Percentiles rank a stretch among this genome's conserved stretches.
phyloP scores from a whole-genome alignment of 164 flowering plant species.

The Aristolochia fimbriata region DNA sequence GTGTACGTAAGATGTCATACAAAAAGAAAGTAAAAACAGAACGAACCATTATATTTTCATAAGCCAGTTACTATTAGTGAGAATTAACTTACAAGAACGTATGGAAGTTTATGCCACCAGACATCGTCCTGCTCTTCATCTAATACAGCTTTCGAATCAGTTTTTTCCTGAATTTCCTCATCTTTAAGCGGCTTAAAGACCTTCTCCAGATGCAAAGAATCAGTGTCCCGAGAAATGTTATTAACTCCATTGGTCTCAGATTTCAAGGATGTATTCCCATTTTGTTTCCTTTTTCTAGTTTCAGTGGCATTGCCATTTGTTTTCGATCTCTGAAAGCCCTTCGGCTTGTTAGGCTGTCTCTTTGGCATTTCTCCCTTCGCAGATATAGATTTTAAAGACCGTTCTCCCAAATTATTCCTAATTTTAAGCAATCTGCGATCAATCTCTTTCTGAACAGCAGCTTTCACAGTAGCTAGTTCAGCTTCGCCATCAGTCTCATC shows the following conservation, averaged over 20 bases:
- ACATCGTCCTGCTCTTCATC: conserved; percentile 5
- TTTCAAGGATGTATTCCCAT: not conserved
- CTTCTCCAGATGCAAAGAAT: no score
- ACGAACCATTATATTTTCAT: no score
- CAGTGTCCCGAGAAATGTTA: no score
- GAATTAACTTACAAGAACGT: conserved; percentile 48
- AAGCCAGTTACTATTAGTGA: no score
- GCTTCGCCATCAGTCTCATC: conserved; percentile 11
- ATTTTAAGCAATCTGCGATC: conserved; percentile 34
- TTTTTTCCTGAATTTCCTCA: not conserved
- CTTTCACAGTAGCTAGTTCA: conserved; percentile 11
- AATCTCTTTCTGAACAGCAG: conserved; percentile 46
- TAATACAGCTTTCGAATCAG: conserved; percentile 1
- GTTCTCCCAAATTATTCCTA: conserved; percentile 27
- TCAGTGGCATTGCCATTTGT: not conserved
- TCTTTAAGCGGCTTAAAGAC: no score
- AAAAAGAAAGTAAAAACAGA: no score
- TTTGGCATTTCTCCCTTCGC: not conserved
- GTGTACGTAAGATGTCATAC: no score
- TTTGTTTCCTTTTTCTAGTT: not conserved
- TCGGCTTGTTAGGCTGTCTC: not conserved
- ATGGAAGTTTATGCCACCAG: conserved; percentile 77
- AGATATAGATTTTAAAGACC: conserved; percentile 13
- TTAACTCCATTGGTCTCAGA: not conserved
- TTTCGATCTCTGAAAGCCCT: not conserved